A percentile compares a stretch with the other conserved stretches of the same genome.
phyloP scores from a whole-genome alignment of 257 asterid genomes.

The Leptodermis oblonga region DNA sequence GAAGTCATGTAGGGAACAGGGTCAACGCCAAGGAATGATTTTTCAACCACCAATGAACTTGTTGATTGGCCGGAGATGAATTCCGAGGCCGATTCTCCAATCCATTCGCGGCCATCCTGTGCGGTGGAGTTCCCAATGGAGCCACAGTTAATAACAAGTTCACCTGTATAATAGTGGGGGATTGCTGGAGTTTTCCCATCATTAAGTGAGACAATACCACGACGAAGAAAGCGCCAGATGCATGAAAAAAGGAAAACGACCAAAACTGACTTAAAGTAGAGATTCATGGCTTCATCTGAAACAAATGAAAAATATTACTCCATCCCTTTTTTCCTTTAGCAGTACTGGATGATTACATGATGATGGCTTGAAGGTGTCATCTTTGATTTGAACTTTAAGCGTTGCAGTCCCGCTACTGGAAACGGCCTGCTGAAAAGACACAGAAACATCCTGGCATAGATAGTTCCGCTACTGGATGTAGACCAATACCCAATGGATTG shows the following conservation, averaged over 20 bases:
- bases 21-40: neutral
- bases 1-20: conserved; percentile 12
- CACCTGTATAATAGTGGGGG: neutral
- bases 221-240: neutral
- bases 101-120: conserved; percentile 20
- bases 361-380: neutral
- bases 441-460: too few relatives aligned
- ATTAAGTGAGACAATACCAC: neutral
- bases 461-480: too few relatives aligned
- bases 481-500: too few relatives aligned
- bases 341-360: neutral
- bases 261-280: too few relatives aligned
- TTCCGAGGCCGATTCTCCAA: conserved; percentile 12
- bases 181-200: too few relatives aligned
- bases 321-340: too few relatives aligned
- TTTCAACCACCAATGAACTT: conserved; percentile 2
- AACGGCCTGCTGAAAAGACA: too few relatives aligned
- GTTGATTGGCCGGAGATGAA: conserved; percentile 8
- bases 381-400: neutral
- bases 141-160: conserved; percentile 18
- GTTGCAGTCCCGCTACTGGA: too few relatives aligned
- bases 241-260: neutral
- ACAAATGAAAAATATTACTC: neutral
- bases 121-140: conserved; percentile 7
- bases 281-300: neutral